Conservation (phyloP, 306 rosid species). For the Pyrus communis region DNA sequence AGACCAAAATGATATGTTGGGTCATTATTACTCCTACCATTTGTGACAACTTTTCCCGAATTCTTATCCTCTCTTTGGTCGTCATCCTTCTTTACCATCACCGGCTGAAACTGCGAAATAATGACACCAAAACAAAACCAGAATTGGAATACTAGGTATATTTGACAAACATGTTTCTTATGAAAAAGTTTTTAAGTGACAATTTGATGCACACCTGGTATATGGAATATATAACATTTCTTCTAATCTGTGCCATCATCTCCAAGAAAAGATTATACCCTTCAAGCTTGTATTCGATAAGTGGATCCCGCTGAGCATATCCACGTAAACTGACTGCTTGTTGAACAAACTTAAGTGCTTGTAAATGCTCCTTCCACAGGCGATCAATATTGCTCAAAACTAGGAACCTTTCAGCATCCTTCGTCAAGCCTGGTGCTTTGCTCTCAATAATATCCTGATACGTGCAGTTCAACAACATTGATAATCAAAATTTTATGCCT, state of each 20-base stretch:
- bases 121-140: background rate
- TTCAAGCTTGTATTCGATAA: constrained; percentile 92
- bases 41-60: constrained; percentile 33
- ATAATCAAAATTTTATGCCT: background rate
- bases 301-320: constrained; percentile 94
- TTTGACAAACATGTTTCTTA: background rate
- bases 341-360: constrained; percentile 88
- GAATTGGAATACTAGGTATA: background rate
- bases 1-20: background rate
- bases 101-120: constrained; percentile 73
- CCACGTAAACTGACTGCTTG: constrained; percentile 96
- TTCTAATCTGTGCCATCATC: constrained; percentile 97
- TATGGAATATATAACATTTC: constrained; percentile 91
- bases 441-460: constrained; percentile 62
- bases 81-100: constrained; percentile 66
- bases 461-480: background rate
- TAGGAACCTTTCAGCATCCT: constrained; percentile 91
- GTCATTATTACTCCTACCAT: constrained; percentile 29
- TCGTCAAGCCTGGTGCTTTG: constrained; percentile 83
- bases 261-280: constrained; percentile 97
- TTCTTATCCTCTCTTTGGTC: constrained; percentile 35
- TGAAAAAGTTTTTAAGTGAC: background rate
- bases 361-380: constrained; percentile 94
- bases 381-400: constrained; percentile 86
- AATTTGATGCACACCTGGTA: constrained; percentile 59